Evolutionary conservation across 805 yeast species (phyloP), one percentile per base, ranked within the genome.

Genomic region (Teunomyces atbi): DNA sequence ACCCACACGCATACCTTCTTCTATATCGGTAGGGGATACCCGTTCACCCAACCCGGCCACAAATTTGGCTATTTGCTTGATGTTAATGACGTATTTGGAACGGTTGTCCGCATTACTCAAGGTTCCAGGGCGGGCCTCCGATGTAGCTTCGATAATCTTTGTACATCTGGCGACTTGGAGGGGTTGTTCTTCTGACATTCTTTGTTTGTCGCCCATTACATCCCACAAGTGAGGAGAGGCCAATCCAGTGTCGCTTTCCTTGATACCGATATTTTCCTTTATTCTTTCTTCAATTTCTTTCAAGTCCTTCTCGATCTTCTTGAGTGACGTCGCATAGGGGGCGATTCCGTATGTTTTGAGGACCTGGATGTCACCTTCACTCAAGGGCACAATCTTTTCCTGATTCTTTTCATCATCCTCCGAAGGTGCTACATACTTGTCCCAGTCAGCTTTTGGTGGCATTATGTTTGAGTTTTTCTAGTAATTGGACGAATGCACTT

Each of bases 381-480:
- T 78, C 56, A 94, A 78, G 7, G 99, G 99, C 34, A 79, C 82
- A 56, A 87, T 84, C 55, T 89, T 84, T 48, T 84, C 89, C 42
- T 84, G 89, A 44, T 76, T 73, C 45, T 73, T 74, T 47, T 76
- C 83, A 30, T 77, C 83, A 5, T 76, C 81, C 54, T 86, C 97
- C 38, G 74, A 77, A n/a, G 96, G 96, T 43, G 94, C 86, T 64
- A 83, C 85, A 70, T 89, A 89, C 67, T 94, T 94, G 64, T 95
- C 99, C 99, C 99, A 94, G 68, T 94, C 96, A 47, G 90, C 94
- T 76, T 90, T 94, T 57, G 97, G 96, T 51, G 97, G 91, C 97
- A 91, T 91, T 54, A 44, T 56, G 20, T 10, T 15, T 21, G 39
- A 7, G 32, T 6, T n/a, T 36, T 20, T n/a, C 12, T 18, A 18